phyloP scores from a whole-genome alignment of 306 rosid species.

The Lathyrus oleraceus region DNA sequence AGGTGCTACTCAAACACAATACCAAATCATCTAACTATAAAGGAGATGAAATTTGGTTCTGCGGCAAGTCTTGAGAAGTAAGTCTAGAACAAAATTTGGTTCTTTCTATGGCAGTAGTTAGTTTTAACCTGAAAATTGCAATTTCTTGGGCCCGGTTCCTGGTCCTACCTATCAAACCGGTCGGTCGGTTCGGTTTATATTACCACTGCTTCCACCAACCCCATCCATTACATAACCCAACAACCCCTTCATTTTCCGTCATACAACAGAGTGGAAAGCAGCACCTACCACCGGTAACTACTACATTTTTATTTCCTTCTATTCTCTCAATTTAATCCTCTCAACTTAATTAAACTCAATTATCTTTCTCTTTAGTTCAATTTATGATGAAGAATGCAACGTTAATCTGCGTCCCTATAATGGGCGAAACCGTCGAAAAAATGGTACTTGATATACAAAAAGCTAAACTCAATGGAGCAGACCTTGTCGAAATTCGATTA shows the following conservation, averaged over 20 bases:
- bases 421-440: conserved; percentile 8
- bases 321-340: neutral
- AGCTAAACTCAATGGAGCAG: conserved; percentile 29
- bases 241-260: too few species aligned
- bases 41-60: too few species aligned
- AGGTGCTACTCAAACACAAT: conserved; percentile 47
- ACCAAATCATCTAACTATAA: conserved; percentile 23
- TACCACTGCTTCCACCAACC: too few species aligned
- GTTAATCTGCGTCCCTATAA: conserved; percentile 31
- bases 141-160: too few species aligned
- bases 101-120: too few species aligned
- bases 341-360: neutral
- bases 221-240: too few species aligned
- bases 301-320: neutral
- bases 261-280: neutral
- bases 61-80: too few species aligned
- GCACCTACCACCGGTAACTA: neutral
- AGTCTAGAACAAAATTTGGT: too few species aligned
- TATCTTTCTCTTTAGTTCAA: neutral
- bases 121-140: too few species aligned
- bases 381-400: conserved; percentile 4
- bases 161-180: too few species aligned
- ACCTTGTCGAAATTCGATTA: conserved; percentile 36
- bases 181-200: too few species aligned
- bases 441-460: conserved; percentile 22